Percentiles rank a stretch among this genome's conserved stretches.
These are phyloP conservation scores for Nephelium lappaceum DNA, from an alignment of 345 rosid genomes.

Conservation along the genomic window DNA sequence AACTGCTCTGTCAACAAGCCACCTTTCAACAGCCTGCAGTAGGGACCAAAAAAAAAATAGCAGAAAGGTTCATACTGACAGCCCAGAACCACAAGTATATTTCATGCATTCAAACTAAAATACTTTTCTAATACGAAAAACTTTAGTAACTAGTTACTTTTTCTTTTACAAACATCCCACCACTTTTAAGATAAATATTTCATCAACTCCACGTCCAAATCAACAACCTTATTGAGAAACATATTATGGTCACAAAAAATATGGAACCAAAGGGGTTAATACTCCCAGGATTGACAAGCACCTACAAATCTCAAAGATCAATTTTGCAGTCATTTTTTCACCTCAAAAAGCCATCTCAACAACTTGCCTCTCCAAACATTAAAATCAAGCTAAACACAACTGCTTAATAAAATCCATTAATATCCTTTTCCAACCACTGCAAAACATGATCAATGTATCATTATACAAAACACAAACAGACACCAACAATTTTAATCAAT, in stretches of 20 bases:
- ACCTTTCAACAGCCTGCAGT: slow-evolving; percentile 76
- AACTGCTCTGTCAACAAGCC: slow-evolving; percentile 97
- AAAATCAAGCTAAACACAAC: not conserved
- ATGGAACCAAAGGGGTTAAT: not conserved
- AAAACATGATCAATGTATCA: not conserved
- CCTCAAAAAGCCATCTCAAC: not conserved
- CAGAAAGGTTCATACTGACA: not conserved
- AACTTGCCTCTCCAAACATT: not conserved
- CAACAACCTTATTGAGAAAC: not conserved
- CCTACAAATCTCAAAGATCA: not conserved
- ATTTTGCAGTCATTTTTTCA: not conserved
- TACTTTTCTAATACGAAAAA: not conserved
- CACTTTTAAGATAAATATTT: not conserved
- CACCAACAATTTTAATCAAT: not conserved
- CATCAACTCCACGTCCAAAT: not conserved
- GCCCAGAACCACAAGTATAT: not conserved
- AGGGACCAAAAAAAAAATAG: not conserved
- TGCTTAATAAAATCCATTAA: not conserved
- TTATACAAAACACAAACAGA: not conserved
- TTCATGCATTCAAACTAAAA: slow-evolving; percentile 13
- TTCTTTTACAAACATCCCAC: slow-evolving; percentile 7
- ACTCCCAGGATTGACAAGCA: not conserved
- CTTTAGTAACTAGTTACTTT: not conserved
- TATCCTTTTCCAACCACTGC: not conserved
- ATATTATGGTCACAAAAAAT: not conserved